A percentile compares a stretch with the other conserved stretches of the same genome.
Conservation (phyloP, 352 stramenopile genomes). For the Pythium volutum region DNA sequence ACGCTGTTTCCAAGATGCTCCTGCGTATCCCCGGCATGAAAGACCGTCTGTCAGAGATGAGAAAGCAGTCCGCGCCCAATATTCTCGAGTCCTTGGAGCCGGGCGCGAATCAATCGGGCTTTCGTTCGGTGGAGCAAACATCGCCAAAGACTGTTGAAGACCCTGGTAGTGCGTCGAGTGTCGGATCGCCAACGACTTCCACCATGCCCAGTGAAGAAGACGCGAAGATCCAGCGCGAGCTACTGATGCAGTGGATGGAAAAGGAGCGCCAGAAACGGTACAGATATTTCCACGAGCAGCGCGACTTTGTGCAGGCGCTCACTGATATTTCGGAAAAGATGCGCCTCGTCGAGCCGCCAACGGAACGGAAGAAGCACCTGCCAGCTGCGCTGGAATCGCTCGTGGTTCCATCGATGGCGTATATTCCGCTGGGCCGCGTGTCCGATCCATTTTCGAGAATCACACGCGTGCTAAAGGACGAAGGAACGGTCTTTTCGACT, state of each 20-base stretch:
- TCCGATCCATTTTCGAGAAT: slow-evolving; percentile 71
- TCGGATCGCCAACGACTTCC: not conserved
- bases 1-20: slow-evolving; percentile 43
- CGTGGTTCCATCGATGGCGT: slow-evolving; percentile 63
- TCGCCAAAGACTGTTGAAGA: not conserved
- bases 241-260: slow-evolving; percentile 74
- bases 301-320: slow-evolving; percentile 68
- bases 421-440: slow-evolving; percentile 68
- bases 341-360: slow-evolving; percentile 54
- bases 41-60: slow-evolving; percentile 38
- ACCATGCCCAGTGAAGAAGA: slow-evolving; percentile 5
- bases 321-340: slow-evolving; percentile 75
- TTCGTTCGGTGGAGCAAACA: not conserved
- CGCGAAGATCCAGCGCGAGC: slow-evolving; percentile 35
- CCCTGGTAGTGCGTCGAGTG: not conserved
- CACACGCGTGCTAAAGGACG: slow-evolving; percentile 55
- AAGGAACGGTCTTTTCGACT: slow-evolving; percentile 83
- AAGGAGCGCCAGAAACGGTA: slow-evolving; percentile 75
- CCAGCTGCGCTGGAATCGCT: slow-evolving; percentile 42
- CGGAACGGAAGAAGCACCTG: slow-evolving; percentile 63
- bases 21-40: slow-evolving; percentile 59
- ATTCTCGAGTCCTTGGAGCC: not conserved
- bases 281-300: slow-evolving; percentile 79
- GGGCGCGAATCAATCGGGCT: slow-evolving; percentile 1
- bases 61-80: not conserved